These are phyloP conservation scores for Colletotrichum somersetense DNA, from an alignment of 2,329 filamentous ascomycete genomes.

Conservation along the genomic window DNA sequence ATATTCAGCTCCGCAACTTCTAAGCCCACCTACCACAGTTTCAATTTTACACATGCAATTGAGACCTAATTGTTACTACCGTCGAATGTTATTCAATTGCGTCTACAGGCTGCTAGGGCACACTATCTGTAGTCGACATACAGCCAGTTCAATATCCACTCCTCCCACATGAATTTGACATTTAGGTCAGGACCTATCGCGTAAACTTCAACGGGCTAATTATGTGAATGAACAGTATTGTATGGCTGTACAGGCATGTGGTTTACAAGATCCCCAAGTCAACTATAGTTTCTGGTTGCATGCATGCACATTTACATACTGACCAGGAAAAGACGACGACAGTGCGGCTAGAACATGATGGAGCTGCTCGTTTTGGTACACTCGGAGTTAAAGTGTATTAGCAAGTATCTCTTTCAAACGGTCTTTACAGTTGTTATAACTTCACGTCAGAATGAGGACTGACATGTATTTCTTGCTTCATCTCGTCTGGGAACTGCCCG, in stretches of 20 bases:
- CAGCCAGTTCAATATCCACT: no score
- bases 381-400: not conserved
- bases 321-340: not conserved
- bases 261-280: not conserved
- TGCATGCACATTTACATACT: not conserved
- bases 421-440: not conserved
- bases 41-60: no score
- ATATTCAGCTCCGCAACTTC: no score
- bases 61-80: no score
- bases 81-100: no score
- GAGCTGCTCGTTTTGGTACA: no score
- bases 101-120: no score
- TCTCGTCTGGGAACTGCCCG: not conserved
- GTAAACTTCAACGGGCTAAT: no score
- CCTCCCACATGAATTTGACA: no score
- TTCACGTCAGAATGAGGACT: not conserved
- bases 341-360: not conserved
- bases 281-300: not conserved
- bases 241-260: not conserved
- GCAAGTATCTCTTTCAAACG: not conserved
- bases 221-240: not conserved
- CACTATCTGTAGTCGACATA: no score
- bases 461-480: not conserved
- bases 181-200: no score
- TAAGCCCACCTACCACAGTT: no score